Evolutionary conservation across 2,329 filamentous ascomycete species (phyloP), one percentile per base, ranked within the genome.

Genomic region (Colletotrichum sp.): DNA sequence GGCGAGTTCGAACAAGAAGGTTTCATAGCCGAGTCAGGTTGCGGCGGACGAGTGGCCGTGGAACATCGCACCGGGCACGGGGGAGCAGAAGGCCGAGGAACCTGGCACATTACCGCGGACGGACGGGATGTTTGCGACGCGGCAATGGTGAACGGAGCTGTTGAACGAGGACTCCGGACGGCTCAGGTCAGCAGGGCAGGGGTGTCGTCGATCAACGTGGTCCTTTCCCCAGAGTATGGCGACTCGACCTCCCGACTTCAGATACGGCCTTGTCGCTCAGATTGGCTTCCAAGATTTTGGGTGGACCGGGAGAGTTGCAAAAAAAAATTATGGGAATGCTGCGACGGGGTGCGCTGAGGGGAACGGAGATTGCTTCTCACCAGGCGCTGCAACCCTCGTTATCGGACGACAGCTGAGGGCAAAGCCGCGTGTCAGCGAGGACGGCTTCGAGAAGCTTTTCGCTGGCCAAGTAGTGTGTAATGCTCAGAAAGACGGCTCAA

Each of bases 131-230:
- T 34, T 18, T 52, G 62, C 24, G 13, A 59, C 15, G 18, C 32
- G 39, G 30, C 32, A 26, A 18, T 12, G 28, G 30, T 24, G 30
- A 39, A 70, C 16, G 68, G 21, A 32, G 26, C 32, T 44, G 60
- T 39, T 34, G 16, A 69, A 60, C 32, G 62, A 30, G 15, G 36
- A 32, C 32, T 49, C 34, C 26, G 57, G 62, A 9, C 57, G 36
- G 55, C 57, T 24, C 57, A 39, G n/a, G n/a, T 10, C 30, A 15
- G 36, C 21, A 8, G 32, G 67, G 69, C 66, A 74, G 59, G 67
- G 71, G 34, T 71, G 24, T 44, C 59, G 71, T 71, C 71, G 67
- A 71, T 74, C 72, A 65, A 65, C 34, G 49, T 60, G 32, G 59
- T 16, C 52, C 67, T 60, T 34, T 74, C 59, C 59, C 71, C 71